Conservation (phyloP, 805 yeast species). For the Nakazawaea holstii region DNA sequence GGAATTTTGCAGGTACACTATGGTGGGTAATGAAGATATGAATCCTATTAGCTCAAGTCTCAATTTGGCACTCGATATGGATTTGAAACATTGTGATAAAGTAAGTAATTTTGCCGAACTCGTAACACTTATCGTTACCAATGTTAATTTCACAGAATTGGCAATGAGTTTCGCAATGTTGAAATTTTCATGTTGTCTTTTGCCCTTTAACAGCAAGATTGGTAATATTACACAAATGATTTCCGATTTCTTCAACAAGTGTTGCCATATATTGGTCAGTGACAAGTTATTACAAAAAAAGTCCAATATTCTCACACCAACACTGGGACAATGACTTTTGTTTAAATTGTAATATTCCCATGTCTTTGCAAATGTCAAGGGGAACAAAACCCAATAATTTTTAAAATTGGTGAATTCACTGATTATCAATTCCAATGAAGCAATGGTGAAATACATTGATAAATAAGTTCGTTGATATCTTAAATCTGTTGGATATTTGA, state of each 20-base stretch:
- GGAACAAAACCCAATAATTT: conserved; percentile 8
- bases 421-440: neutral
- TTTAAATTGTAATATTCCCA: conserved; percentile 6
- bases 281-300: neutral
- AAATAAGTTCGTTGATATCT: conserved; percentile 9
- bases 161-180: neutral
- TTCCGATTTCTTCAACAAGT: neutral
- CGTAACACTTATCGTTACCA: neutral
- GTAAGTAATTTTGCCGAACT: neutral
- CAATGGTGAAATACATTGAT: conserved; percentile 7
- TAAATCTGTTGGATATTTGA: conserved; percentile 3
- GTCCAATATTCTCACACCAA: neutral
- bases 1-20: neutral
- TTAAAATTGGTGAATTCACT: neutral
- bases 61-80: neutral
- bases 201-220: neutral
- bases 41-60: conserved; percentile 5
- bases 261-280: neutral
- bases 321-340: conserved; percentile 1
- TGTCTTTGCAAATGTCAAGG: conserved; percentile 9
- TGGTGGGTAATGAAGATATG: conserved; percentile 1
- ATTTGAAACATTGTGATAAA: neutral
- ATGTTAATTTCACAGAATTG: neutral
- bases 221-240: neutral
- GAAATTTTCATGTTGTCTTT: neutral